Conservation (phyloP, 2,329 filamentous ascomycete species). For the Emericellopsis cladophorae region DNA sequence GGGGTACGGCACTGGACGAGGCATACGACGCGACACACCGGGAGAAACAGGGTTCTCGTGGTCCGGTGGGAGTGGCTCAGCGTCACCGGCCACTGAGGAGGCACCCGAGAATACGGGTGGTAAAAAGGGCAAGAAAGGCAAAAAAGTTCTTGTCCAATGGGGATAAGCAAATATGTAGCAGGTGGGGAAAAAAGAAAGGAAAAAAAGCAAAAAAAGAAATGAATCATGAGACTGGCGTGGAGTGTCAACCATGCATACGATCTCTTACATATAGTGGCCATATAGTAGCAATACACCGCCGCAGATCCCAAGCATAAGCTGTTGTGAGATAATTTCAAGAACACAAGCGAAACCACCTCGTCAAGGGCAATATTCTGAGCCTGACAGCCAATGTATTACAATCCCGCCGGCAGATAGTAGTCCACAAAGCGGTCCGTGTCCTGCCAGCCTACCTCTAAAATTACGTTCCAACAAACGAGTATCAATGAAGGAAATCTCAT, state of each 20-base stretch:
- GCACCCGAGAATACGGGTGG: slow-evolving; percentile 15
- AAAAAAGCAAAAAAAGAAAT: not conserved
- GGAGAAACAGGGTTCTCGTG: slow-evolving; percentile 40
- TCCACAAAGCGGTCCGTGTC: slow-evolving; percentile 54
- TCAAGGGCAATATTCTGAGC: not conserved
- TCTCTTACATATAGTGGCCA: too few species aligned
- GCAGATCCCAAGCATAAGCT: too few species aligned
- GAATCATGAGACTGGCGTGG: not conserved
- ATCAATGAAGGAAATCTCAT: slow-evolving; percentile 65
- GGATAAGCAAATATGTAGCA: slow-evolving; percentile 14
- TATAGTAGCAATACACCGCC: too few species aligned
- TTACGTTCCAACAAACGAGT: slow-evolving; percentile 65
- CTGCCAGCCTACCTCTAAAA: slow-evolving; percentile 54
- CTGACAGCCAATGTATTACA: slow-evolving; percentile 8
- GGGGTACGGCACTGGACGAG: slow-evolving; percentile 40
- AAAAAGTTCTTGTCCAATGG: slow-evolving; percentile 51
- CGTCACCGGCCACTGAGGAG: slow-evolving; percentile 9
- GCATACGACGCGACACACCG: slow-evolving; percentile 36
- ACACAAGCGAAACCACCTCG: too few species aligned
- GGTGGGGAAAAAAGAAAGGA: not conserved
- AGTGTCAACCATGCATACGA: not conserved
- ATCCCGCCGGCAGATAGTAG: slow-evolving; percentile 47
- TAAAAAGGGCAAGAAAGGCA: slow-evolving; percentile 46
- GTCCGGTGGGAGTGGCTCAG: slow-evolving; percentile 19
- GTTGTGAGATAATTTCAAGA: too few species aligned